These are phyloP conservation scores for Umbelopsis sp. DNA, from an alignment of 192 early-diverging fungal genomes.

Conservation along the genomic window DNA sequence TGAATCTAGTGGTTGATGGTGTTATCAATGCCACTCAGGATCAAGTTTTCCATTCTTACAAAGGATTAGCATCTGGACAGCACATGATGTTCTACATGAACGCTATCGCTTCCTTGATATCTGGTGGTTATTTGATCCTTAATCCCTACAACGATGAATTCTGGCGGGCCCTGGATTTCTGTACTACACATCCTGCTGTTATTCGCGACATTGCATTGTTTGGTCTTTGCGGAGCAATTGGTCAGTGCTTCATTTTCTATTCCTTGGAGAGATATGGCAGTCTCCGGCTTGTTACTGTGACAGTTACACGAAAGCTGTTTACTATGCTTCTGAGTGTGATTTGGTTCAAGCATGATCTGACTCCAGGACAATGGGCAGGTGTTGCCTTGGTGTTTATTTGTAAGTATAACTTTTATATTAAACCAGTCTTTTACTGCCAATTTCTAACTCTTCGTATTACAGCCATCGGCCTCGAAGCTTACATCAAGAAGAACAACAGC, in stretches of 20 bases:
- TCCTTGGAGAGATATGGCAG: constrained; percentile 90
- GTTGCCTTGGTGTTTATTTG: constrained; percentile 88
- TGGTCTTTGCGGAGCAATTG: constrained; percentile 88
- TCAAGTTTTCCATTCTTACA: constrained; percentile 82
- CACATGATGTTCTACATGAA: constrained; percentile 99
- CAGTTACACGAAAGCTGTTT: constrained; percentile 95
- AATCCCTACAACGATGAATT: constrained; percentile 83
- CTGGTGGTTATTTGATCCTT: constrained; percentile 68
- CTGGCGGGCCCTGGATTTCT: constrained; percentile 70
- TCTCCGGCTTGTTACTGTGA: constrained; percentile 89
- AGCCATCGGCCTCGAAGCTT: constrained; percentile 74
- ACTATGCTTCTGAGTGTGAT: constrained; percentile 92
- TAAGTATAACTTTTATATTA: constrained; percentile 16
- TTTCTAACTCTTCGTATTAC: neutral
- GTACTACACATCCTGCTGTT: constrained; percentile 75
- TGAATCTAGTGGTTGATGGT: constrained; percentile 92
- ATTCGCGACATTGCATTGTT: constrained; percentile 86
- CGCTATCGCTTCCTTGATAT: constrained; percentile 71
- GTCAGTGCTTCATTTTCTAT: constrained; percentile 99
- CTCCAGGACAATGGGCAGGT: constrained; percentile 81
- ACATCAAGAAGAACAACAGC: constrained; percentile 55
- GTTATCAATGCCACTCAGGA: constrained; percentile 97
- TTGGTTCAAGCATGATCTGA: constrained; percentile 82
- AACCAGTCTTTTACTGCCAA: neutral
- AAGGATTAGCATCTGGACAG: constrained; percentile 68